Conservation (phyloP, 441 rosid species). For the Theobroma grandiflorum region DNA sequence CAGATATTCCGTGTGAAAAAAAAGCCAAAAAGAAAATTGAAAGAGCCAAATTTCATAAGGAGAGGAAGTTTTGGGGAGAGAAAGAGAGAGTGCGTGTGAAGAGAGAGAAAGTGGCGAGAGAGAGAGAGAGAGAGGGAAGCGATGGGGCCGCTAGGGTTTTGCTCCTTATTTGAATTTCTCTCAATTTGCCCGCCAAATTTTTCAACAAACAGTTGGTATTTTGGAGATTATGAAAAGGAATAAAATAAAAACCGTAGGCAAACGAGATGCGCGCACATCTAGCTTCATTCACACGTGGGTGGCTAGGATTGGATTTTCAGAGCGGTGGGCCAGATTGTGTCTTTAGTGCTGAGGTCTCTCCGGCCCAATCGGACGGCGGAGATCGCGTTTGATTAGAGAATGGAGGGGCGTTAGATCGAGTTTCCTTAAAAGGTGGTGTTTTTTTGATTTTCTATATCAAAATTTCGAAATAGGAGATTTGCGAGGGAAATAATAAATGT, state of each 20-base stretch:
- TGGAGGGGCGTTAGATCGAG: conserved; percentile 14
- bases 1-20: conserved; percentile 9
- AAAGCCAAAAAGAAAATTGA: conserved; percentile 15
- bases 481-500: conserved; percentile 11
- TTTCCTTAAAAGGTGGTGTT: background rate
- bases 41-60: background rate
- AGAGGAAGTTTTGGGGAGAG: conserved; percentile 18
- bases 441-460: background rate
- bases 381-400: conserved; percentile 42
- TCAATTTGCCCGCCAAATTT: conserved; percentile 82
- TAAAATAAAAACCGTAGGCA: conserved; percentile 20
- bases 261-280: background rate
- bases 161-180: conserved; percentile 63
- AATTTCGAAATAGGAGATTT: conserved; percentile 16
- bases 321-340: conserved; percentile 24
- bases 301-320: conserved; percentile 23
- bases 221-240: background rate
- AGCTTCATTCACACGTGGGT: conserved; percentile 48
- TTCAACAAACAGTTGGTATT: conserved; percentile 34
- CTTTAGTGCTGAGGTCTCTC: conserved; percentile 28
- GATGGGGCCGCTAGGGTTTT: conserved; percentile 72
- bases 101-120: conserved; percentile 24
- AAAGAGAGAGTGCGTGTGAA: conserved; percentile 29
- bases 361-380: conserved; percentile 49
- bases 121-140: conserved; percentile 31